Evolutionary conservation across 352 stramenopile species (phyloP).

Genomic region (Globisporangium barbulae): DNA sequence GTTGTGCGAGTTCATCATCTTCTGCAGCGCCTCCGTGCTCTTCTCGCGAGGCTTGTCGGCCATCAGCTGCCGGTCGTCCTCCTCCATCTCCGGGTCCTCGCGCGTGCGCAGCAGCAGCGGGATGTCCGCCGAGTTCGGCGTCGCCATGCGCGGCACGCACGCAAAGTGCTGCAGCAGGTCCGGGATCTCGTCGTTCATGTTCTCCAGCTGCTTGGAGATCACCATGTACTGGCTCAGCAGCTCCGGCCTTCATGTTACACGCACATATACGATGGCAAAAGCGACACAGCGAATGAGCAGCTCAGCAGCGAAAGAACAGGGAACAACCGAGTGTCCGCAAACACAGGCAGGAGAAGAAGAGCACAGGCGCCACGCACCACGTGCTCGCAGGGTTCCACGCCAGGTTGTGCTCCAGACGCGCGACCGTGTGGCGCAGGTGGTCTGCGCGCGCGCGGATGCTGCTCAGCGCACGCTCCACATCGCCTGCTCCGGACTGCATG

Average conservation of each 20-base stretch:
- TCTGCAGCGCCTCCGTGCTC: constrained; percentile 62
- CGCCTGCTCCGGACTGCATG: constrained; percentile 41
- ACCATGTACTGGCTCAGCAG: constrained; percentile 85
- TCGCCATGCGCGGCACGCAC: constrained; percentile 80
- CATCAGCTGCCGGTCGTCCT: constrained; percentile 75
- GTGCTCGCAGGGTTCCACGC: constrained; percentile 79
- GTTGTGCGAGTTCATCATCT: constrained; percentile 63
- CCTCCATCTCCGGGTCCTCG: constrained; percentile 84
- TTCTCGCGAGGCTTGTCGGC: constrained; percentile 61
- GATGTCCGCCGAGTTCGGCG: constrained; percentile 73
- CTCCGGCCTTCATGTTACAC: constrained; percentile 44
- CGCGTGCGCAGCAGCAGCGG: constrained; percentile 75
- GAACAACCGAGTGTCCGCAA: neutral
- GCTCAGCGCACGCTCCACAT: constrained; percentile 74
- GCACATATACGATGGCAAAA: neutral
- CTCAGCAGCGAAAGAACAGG: neutral
- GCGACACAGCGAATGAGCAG: neutral
- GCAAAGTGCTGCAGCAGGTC: constrained; percentile 84
- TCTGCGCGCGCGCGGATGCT: constrained; percentile 79
- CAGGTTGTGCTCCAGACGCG: constrained; percentile 71
- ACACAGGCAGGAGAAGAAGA: neutral
- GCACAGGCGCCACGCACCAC: constrained; percentile 34
- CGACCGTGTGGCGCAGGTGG: constrained; percentile 76
- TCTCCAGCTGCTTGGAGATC: constrained; percentile 85
- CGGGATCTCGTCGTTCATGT: constrained; percentile 87